Base-by-base conservation (phyloP, 768 basidiomycete genomes). In the Mycena vitilis region DNA sequence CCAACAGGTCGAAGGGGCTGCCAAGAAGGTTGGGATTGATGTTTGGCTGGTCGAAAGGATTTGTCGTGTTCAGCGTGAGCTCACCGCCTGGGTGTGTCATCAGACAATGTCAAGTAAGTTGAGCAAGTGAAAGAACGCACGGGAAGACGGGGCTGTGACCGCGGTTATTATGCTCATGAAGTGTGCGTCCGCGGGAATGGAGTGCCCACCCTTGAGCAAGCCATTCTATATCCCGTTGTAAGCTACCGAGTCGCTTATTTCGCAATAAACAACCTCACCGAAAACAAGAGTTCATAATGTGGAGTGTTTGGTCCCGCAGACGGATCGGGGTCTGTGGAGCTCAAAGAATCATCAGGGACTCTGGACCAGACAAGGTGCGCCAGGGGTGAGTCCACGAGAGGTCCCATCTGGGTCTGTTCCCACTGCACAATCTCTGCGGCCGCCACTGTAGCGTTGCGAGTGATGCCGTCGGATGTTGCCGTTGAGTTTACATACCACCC, bases 21-120 rank as follows among this genome's bases (percentile, higher is more conserved):
- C 58, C 72, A 13, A 82, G 78, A 75, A 85, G 81, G 57, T 80
- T 81, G 0, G 84, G 83, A 70, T 87, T 80, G 71, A 87, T 85
- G 20, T 75, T 60, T 0, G 86, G 85, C 48, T 74, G 52, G 38
- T 77, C 79, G 75, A 86, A 86, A 20, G 84, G 78, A 69, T 80
- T 74, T 9, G 77, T 78, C 7, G 83, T 81, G 49, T 77, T 81
- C 65, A 85, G 70, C n/a, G 72, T 74, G 7, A 79, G 47, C 20
- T 64, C 67, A 6, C 78, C 78, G 38, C 68, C 78, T 78, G 40
- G 25, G 3, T 23, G 37, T 30, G 30, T 30, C 30, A 30, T 30
- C 5, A 30, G 30, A 30, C 30, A 30, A 30, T 30, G 30, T 5
- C 5, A 30, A 30, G 30, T 30, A 5, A 30, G 30, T 30, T 30